phyloP scores from a whole-genome alignment of 805 yeast genomes.

The Wickerhamomyces rabaulensis region DNA sequence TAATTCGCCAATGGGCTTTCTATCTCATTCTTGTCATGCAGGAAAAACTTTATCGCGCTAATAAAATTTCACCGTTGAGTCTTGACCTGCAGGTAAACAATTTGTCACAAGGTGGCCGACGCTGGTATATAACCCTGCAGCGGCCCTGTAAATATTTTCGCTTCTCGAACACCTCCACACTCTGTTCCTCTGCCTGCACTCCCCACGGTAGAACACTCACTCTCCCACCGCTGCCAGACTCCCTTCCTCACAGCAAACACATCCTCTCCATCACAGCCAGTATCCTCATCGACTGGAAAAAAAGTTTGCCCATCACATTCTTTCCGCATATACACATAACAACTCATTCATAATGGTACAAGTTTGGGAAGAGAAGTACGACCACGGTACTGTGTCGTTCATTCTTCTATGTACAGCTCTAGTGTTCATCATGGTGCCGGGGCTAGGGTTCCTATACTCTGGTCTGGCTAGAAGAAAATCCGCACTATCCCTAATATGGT shows the following conservation, averaged over 20 bases:
- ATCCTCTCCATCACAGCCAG: background rate
- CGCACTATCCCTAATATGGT: slow-evolving; percentile 84
- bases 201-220: background rate
- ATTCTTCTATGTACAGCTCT: slow-evolving; percentile 59
- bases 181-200: background rate
- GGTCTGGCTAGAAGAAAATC: slow-evolving; percentile 88
- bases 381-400: slow-evolving; percentile 42
- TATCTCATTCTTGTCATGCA: background rate
- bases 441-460: slow-evolving; percentile 85
- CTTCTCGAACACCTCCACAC: background rate
- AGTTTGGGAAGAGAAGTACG: slow-evolving; percentile 34
- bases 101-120: background rate
- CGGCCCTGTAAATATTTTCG: background rate
- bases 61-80: background rate
- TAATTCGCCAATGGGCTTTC: background rate
- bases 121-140: background rate
- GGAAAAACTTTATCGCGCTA: background rate
- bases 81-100: background rate
- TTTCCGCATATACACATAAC: background rate
- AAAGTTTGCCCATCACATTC: background rate
- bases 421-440: slow-evolving; percentile 92
- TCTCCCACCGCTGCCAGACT: background rate
- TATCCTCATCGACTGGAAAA: background rate
- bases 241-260: background rate
- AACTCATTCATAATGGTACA: slow-evolving; percentile 7